Evolutionary conservation across 192 early-diverging fungal genomes (phyloP).

Genomic region (Backusella tarrabulga): DNA sequence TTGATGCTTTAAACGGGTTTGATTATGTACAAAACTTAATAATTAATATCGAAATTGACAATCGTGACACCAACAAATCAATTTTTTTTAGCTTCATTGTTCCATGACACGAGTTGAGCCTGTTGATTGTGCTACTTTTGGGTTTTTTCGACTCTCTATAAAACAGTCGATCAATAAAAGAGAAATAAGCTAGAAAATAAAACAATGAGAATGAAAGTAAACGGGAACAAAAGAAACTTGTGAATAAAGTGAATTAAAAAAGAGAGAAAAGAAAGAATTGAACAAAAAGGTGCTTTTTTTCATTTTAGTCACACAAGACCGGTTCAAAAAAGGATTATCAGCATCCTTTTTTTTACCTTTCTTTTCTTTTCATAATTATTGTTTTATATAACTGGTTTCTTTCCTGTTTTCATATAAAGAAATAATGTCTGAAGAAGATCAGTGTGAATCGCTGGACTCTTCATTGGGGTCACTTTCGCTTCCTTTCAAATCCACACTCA

Average conservation of each 20-base stretch:
- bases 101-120: not conserved
- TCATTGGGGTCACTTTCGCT: not conserved
- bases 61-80: not conserved
- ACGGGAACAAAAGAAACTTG: not conserved
- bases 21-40: not conserved
- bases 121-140: not conserved
- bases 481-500: not conserved
- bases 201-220: not conserved
- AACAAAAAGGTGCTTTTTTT: not conserved
- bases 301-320: not conserved
- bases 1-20: not conserved
- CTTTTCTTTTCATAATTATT: not conserved
- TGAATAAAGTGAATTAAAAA: not conserved
- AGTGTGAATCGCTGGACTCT: not conserved
- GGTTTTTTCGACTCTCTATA: not conserved
- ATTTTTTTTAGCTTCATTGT: not conserved
- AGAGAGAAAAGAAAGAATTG: not conserved
- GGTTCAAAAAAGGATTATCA: slow-evolving; percentile 1
- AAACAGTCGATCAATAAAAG: not conserved
- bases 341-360: not conserved
- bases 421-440: slow-evolving; percentile 7
- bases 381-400: not conserved
- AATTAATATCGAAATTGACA: not conserved
- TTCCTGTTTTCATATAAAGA: not conserved
- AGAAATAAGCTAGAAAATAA: not conserved